Conservation (phyloP, 257 asterid species). For the Solanum sejunctum region DNA sequence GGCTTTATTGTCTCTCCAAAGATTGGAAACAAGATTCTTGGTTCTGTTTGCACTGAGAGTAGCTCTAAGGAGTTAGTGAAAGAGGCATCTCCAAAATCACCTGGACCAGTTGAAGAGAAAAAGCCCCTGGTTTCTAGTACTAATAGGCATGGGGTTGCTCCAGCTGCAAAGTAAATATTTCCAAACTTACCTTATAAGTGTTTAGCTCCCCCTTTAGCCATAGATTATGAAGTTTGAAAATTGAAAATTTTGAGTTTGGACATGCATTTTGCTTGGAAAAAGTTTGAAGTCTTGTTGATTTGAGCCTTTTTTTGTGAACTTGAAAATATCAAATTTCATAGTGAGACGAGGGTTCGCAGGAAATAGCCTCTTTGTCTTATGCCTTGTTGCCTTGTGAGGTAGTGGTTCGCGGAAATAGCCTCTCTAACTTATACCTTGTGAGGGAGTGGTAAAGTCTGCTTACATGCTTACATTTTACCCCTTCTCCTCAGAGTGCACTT, state of each 20-base stretch:
- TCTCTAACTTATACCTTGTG: no score
- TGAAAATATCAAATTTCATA: no score
- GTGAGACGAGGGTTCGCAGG: no score
- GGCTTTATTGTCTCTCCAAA: conserved; percentile 24
- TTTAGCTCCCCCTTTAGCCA: background rate
- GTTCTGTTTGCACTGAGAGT: conserved; percentile 2
- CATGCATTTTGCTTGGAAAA: background rate
- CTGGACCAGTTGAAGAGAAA: conserved; percentile 18
- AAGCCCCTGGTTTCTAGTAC: conserved; percentile 12
- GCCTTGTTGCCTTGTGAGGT: no score
- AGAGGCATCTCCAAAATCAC: conserved; percentile 16
- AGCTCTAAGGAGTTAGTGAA: conserved; percentile 10
- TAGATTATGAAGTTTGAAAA: background rate
- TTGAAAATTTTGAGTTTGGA: background rate
- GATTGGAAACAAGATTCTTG: conserved; percentile 11
- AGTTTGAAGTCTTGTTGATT: background rate
- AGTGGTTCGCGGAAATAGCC: no score
- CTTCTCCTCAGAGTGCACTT: no score
- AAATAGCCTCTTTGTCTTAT: no score
- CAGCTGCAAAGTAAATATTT: conserved; percentile 24
- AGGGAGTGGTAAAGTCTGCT: no score
- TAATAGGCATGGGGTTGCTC: conserved; percentile 17
- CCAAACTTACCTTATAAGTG: background rate
- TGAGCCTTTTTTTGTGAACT: no score
- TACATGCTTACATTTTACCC: no score